Percentiles rank a stretch among this genome's conserved stretches.
These are phyloP conservation scores for Funneliformis mosseae DNA, from an alignment of 192 early-diverging fungal genomes.

Conservation along the genomic window DNA sequence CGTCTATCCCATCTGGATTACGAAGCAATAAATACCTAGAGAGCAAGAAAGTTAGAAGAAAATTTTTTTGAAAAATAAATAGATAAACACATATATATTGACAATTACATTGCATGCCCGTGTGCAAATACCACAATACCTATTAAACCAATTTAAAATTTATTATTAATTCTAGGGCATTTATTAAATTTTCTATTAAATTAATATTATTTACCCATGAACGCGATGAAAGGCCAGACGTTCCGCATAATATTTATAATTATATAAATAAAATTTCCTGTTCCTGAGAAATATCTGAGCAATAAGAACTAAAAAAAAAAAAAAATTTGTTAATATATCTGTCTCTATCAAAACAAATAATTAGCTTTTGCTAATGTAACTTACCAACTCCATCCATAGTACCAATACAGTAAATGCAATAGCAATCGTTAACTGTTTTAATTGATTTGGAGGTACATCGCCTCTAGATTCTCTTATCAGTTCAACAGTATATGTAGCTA, in stretches of 20 bases:
- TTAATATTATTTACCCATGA: not conserved
- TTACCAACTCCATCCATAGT: not conserved
- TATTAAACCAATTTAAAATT: not conserved
- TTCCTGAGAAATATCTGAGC: not conserved
- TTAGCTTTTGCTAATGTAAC: not conserved
- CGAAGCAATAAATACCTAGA: not conserved
- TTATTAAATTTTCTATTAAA: not conserved
- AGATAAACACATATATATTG: not conserved
- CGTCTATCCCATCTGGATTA: not conserved
- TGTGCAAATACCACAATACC: slow-evolving; percentile 6
- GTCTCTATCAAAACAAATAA: not conserved
- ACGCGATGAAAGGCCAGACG: slow-evolving; percentile 9
- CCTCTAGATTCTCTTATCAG: not conserved
- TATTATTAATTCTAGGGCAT: too few species aligned
- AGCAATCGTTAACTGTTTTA: not conserved
- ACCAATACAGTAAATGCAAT: not conserved
- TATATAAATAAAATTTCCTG: slow-evolving; percentile 23
- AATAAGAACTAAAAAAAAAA: not conserved
- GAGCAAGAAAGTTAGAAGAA: not conserved
- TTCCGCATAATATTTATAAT: slow-evolving; percentile 6
- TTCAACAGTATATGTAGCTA: not conserved
- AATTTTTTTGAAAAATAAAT: not conserved
- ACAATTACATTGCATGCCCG: slow-evolving; percentile 19
- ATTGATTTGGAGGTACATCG: not conserved
- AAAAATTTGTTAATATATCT: not conserved